phyloP scores from a whole-genome alignment of 768 basidiomycete genomes.

The Phanerochaete sordida region DNA sequence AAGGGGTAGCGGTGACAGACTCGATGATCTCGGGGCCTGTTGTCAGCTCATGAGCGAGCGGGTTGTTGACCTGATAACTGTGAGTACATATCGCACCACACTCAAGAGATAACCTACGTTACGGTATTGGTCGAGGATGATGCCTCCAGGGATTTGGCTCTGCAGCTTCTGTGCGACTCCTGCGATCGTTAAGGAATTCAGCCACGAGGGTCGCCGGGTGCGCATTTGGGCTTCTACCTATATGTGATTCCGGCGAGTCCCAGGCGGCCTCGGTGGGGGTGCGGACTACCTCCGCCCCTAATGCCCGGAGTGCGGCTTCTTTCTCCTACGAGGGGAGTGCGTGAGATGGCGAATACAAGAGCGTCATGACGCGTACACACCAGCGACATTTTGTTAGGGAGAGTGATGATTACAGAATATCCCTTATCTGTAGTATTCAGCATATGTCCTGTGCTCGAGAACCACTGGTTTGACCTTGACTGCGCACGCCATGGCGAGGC shows the following conservation, averaged over 20 bases:
- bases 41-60: slow-evolving; percentile 83
- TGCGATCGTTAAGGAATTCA: slow-evolving; percentile 84
- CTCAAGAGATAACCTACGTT: slow-evolving; percentile 47
- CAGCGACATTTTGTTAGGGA: slow-evolving; percentile 94
- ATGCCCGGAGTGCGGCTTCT: slow-evolving; percentile 83
- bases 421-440: slow-evolving; percentile 88
- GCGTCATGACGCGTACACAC: slow-evolving; percentile 32
- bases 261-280: slow-evolving; percentile 89
- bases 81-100: slow-evolving; percentile 6
- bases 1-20: slow-evolving; percentile 64
- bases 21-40: slow-evolving; percentile 93
- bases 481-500: slow-evolving; percentile 88
- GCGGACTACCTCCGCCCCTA: slow-evolving; percentile 93
- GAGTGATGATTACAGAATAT: slow-evolving; percentile 84
- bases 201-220: slow-evolving; percentile 53
- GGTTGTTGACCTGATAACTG: slow-evolving; percentile 65
- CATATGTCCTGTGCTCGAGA: slow-evolving; percentile 25
- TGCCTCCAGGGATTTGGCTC: slow-evolving; percentile 72
- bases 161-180: slow-evolving; percentile 81
- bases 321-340: slow-evolving; percentile 59
- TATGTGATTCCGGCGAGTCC: slow-evolving; percentile 87
- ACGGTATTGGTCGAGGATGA: slow-evolving; percentile 92
- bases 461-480: slow-evolving; percentile 64
- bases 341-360: background rate
- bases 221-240: slow-evolving; percentile 60